Evolutionary conservation across 305 asterid genomes (phyloP).

Genomic region (Solanum hybrid): DNA sequence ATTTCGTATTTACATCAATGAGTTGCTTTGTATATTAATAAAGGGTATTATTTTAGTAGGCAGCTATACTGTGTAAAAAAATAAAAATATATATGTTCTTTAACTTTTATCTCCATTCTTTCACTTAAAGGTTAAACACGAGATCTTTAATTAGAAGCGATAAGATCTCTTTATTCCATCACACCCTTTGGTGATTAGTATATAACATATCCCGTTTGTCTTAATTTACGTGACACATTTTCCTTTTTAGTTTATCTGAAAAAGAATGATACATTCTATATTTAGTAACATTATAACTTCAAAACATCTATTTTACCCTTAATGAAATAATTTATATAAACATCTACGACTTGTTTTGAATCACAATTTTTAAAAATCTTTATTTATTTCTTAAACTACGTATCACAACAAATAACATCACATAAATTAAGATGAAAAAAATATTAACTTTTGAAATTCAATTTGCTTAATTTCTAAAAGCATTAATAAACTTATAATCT

Average conservation of each 20-base stretch:
- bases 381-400: too few species aligned
- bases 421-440: not conserved
- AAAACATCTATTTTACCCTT: not conserved
- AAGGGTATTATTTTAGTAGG: not conserved
- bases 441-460: not conserved
- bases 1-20: not conserved
- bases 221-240: not conserved
- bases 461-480: not conserved
- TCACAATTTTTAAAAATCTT: not conserved
- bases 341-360: not conserved
- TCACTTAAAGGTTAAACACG: not conserved
- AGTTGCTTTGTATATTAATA: not conserved
- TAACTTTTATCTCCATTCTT: not conserved
- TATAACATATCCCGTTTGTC: not conserved
- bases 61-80: not conserved
- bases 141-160: not conserved
- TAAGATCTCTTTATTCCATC: not conserved
- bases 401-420: not conserved
- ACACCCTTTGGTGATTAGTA: not conserved
- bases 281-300: not conserved
- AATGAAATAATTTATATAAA: not conserved
- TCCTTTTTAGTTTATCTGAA: not conserved
- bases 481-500: not conserved
- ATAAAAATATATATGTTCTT: not conserved
- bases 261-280: not conserved